Conservation (phyloP, 1,284 basidiomycete species). For the Ceratobasidium sp. region DNA sequence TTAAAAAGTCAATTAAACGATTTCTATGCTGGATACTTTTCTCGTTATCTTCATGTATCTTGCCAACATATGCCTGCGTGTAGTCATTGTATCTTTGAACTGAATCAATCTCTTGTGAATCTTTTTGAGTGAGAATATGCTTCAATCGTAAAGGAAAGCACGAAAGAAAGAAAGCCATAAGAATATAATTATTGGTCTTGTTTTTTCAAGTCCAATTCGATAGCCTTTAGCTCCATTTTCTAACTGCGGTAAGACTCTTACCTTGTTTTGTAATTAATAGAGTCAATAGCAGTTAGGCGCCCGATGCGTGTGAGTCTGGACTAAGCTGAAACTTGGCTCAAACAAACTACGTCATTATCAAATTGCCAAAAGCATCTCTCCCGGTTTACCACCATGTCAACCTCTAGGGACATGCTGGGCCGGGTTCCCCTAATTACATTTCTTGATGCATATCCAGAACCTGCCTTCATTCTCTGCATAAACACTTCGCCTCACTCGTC, state of each 20-base stretch:
- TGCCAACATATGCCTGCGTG: neutral
- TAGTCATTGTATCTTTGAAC: neutral
- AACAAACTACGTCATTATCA: neutral
- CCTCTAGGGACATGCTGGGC: constrained; percentile 6
- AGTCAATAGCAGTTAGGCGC: too few species aligned
- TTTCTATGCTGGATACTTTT: neutral
- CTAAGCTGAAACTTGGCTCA: too few species aligned
- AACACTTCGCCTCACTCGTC: neutral
- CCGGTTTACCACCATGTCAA: neutral
- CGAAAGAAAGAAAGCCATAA: too few species aligned
- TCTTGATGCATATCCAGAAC: constrained; percentile 28
- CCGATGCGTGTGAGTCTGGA: too few species aligned
- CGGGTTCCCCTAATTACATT: constrained; percentile 11
- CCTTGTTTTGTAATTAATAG: too few species aligned
- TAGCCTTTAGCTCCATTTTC: too few species aligned
- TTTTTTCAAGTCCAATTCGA: too few species aligned
- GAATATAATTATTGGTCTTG: too few species aligned
- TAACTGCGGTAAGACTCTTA: too few species aligned
- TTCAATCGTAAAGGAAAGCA: too few species aligned
- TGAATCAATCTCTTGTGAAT: neutral
- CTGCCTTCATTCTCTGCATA: constrained; percentile 18
- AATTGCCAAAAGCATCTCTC: neutral
- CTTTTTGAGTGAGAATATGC: neutral
- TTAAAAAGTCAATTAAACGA: neutral
- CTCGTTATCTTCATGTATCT: neutral